These are phyloP conservation scores for Fraxinus paxiana DNA, from an alignment of 305 asterid species.

Conservation along the genomic window DNA sequence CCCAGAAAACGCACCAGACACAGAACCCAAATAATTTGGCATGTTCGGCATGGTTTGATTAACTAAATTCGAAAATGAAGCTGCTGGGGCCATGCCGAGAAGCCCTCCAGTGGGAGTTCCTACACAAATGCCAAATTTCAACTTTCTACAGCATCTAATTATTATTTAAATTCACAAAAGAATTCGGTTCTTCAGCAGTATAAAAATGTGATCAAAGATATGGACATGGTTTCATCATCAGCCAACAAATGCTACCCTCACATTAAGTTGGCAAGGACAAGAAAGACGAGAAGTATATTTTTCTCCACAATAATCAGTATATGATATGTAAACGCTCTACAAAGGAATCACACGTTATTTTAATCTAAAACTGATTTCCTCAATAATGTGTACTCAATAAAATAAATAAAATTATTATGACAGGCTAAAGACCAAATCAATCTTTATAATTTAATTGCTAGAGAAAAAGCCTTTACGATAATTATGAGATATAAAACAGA, in stretches of 20 bases:
- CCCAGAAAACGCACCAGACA: constrained; percentile 89
- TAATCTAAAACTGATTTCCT: neutral
- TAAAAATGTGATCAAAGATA: constrained; percentile 17
- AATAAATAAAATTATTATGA: neutral
- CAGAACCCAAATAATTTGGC: constrained; percentile 95
- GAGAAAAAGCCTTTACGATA: neutral
- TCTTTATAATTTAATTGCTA: neutral
- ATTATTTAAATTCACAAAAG: neutral
- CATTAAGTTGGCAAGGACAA: neutral
- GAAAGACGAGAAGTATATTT: neutral
- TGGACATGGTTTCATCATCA: neutral
- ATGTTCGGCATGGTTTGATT: constrained; percentile 98
- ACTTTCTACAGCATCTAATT: constrained; percentile 4
- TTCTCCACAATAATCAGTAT: neutral
- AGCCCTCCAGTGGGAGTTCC: constrained; percentile 82
- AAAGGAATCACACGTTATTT: neutral
- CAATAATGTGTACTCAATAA: neutral
- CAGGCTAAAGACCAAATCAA: neutral
- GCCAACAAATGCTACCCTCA: neutral
- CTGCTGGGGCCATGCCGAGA: constrained; percentile 66
- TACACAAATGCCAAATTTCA: constrained; percentile 27
- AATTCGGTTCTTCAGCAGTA: neutral
- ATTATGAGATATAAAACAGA: neutral
- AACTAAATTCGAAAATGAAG: constrained; percentile 68
- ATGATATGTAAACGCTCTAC: neutral